phyloP scores from a whole-genome alignment of 2,329 filamentous ascomycete genomes.

The Parastagonospora nodorum region DNA sequence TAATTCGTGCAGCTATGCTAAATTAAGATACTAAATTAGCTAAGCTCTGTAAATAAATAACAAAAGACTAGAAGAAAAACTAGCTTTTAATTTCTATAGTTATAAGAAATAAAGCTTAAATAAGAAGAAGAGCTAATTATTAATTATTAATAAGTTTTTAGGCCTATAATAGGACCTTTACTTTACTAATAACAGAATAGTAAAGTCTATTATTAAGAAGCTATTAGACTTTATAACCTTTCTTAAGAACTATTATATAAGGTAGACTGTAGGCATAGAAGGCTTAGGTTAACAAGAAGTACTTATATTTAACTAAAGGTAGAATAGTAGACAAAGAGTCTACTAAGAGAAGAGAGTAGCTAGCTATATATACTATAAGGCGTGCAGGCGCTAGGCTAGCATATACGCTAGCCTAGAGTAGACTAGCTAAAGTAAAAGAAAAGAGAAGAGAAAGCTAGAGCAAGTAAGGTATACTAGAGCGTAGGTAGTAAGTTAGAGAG shows the following conservation, averaged over 20 bases:
- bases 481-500: no score
- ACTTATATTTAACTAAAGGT: no score
- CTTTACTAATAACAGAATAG: background rate
- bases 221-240: background rate
- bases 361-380: no score
- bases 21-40: background rate
- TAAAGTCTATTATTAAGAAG: slow-evolving; percentile 2
- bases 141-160: background rate
- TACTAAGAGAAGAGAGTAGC: no score
- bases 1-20: background rate
- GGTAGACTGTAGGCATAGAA: no score
- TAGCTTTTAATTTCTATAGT: background rate
- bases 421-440: no score
- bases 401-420: no score
- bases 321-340: no score
- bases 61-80: slow-evolving; percentile 1
- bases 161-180: background rate
- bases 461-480: no score
- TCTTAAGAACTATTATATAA: slow-evolving; percentile 1
- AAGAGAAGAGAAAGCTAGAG: no score
- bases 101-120: slow-evolving; percentile 1
- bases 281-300: no score
- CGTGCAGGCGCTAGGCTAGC: no score
- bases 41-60: background rate
- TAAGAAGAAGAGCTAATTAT: slow-evolving; percentile 2